Evolutionary conservation across 306 rosid species (phyloP), one percentile per base, ranked within the genome.

Genomic region (Cucurbita moschata): DNA sequence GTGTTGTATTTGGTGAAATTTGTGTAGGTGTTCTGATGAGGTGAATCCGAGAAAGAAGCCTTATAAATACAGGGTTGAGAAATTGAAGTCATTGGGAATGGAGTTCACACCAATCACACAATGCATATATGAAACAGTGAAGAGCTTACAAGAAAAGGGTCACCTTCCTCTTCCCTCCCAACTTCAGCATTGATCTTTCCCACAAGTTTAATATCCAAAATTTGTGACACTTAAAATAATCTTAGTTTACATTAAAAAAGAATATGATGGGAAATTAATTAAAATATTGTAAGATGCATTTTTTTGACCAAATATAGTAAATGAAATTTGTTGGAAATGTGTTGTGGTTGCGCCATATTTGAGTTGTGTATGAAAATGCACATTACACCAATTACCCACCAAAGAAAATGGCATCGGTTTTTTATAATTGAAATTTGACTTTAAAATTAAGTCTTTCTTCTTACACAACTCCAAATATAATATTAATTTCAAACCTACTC

Each of bases 81-180:
- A 87, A 82, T 83, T 90, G 14, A 81, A 77, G 74, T 87, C 87
- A 35, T 71, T 90, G 81, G 98, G 98, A 8, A 21, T 92, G 77
- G 89, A 87, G 63, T 88, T 90, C 83, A 92, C 89, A 2, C 77
- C 96, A 13, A 85, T 86, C 65, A 85, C 82, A 75, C 91, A 90
- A 61, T 80, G 90, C 76, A 56, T 92, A 0, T 90, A 92, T 69
- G 98, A 90, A 7, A 87, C 96, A 1, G 96, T 92, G n/a, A 92
- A 77, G 87, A 85, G 85, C 80, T 79, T 92, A 16, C 96, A 88
- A 77, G 88, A 92, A 61, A 90, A 87, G 58, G 98, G 96, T 10
- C 90, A 84, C 80, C 90, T 92, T 82, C 75, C 86, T 49, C 44
- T 77, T 5, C 90, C 81, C 6, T 26, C 81, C 21, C 66, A 60